Conservation (phyloP, 305 asterid genomes). For the Andrographis paniculata region DNA sequence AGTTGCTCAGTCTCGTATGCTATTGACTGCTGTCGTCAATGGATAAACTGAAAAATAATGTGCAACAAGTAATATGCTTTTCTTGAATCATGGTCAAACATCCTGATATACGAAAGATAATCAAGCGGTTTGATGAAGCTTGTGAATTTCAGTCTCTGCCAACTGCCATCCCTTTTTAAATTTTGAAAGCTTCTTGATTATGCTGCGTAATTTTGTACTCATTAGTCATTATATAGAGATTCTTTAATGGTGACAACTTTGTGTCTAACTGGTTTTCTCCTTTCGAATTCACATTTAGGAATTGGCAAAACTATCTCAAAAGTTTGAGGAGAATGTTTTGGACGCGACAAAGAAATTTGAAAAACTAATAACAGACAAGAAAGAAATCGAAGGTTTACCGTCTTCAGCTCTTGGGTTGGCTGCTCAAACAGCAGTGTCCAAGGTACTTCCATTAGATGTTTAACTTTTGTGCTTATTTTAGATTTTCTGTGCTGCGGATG, state of each 20-base stretch:
- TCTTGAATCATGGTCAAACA: no score
- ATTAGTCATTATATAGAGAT: conserved; percentile 5
- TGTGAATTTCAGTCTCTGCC: no score
- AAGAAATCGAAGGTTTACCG: conserved; percentile 87
- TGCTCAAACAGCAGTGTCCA: conserved; percentile 95
- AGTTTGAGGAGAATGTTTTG: conserved; percentile 87
- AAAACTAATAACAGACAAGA: conserved; percentile 77
- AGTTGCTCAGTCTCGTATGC: neutral
- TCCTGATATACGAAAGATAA: neutral
- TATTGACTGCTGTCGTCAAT: neutral
- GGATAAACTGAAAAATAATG: no score
- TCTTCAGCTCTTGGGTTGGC: conserved; percentile 86
- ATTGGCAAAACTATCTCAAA: conserved; percentile 69
- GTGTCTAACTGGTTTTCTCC: conserved; percentile 8
- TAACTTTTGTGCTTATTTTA: no score
- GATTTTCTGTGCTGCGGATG: no score
- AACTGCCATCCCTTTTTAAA: no score
- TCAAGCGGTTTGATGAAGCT: no score
- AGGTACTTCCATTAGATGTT: conserved; percentile 34
- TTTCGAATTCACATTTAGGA: conserved; percentile 43
- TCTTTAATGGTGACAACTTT: conserved; percentile 9
- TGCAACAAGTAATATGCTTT: neutral
- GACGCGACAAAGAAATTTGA: conserved; percentile 96
- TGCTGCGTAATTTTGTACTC: neutral
- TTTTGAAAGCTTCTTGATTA: no score